Evolutionary conservation across 192 early-diverging fungal genomes (phyloP), one percentile per base, ranked within the genome.

Genomic region (Coemansia sp.): DNA sequence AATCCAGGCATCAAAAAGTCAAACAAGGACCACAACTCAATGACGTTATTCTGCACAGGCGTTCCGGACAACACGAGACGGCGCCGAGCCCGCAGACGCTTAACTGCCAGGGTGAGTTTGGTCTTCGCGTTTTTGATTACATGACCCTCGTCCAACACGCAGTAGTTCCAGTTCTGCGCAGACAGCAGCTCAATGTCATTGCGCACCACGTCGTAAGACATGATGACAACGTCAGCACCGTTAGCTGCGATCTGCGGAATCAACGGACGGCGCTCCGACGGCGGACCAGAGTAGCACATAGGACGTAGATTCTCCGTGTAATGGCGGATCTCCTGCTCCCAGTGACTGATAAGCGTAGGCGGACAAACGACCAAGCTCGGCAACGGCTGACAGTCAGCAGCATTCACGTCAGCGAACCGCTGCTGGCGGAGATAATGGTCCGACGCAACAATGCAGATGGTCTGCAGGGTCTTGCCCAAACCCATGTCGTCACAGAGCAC

Each of bases 401-500:
- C 81, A 47, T 88, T 74, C 18, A 86, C 80, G 40, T 76, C 80
- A 29, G 9, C 63, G 71, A 87, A 90, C 63, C 87, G 83, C 49
- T 86, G 76, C 8, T 84, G 76, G 52, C 96, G 90, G 46, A 88
- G 73, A 71, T 89, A 78, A 66, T 98, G 96, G 80, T 98, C 94
- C 70, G 93, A 90, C 0, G 95, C 93, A 40, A 99, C 68, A 65
- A 98, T 95, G 69, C 95, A 96, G 65, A 99, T 98, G 34, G 95
- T 92, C 74, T 99, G 98, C 38, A 98, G 73, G 2, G 97, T 98
- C 81, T 99, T 99, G 11, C 98, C 98, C 24, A 99, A 80, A 24
- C 98, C 98, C 98, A 98, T 98, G 86, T 98, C 94, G 76, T 99
- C 98, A 81, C 97, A 98, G 18, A 99, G 86, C 72, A 98, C 94